phyloP scores from a whole-genome alignment of 371 early-diverging fungal species.

The Mucor velutinosus region DNA sequence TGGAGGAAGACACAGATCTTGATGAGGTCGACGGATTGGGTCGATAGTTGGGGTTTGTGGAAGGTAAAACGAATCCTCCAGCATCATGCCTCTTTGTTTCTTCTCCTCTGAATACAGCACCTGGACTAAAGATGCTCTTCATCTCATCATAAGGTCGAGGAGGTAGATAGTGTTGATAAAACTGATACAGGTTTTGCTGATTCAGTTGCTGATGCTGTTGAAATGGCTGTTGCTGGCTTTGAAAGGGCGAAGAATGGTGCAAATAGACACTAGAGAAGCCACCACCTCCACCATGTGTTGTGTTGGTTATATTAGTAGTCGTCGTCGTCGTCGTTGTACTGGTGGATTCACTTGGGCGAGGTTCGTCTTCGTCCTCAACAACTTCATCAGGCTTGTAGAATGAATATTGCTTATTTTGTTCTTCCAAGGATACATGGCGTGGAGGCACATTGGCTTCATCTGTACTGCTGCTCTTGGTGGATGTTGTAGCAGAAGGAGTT shows the following conservation, averaged over 20 bases:
- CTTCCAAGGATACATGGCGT: conserved; percentile 1
- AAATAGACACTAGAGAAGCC: conserved; percentile 1
- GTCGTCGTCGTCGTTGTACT: background rate
- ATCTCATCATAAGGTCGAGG: conserved; percentile 47
- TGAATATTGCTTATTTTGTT: conserved; percentile 16
- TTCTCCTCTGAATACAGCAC: conserved; percentile 23
- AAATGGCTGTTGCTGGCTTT: background rate
- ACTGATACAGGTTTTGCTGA: conserved; percentile 45
- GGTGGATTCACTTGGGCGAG: background rate
- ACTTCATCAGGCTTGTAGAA: conserved; percentile 32
- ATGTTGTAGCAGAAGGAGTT: background rate
- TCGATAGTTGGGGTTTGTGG: conserved; percentile 19
- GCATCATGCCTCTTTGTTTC: conserved; percentile 12
- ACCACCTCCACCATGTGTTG: background rate
- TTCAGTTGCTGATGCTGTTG: conserved; percentile 12
- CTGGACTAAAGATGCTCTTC: conserved; percentile 18
- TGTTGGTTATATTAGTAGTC: background rate
- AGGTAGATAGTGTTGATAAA: conserved; percentile 42
- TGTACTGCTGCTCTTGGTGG: background rate
- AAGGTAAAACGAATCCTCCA: conserved; percentile 25
- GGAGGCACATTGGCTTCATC: background rate
- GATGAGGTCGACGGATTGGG: background rate
- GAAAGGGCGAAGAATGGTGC: background rate
- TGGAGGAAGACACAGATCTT: conserved; percentile 17
- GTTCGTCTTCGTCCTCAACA: background rate